Evolutionary conservation across 1,139 yeast species (phyloP).

Genomic region (Diutina scorzettiae): DNA sequence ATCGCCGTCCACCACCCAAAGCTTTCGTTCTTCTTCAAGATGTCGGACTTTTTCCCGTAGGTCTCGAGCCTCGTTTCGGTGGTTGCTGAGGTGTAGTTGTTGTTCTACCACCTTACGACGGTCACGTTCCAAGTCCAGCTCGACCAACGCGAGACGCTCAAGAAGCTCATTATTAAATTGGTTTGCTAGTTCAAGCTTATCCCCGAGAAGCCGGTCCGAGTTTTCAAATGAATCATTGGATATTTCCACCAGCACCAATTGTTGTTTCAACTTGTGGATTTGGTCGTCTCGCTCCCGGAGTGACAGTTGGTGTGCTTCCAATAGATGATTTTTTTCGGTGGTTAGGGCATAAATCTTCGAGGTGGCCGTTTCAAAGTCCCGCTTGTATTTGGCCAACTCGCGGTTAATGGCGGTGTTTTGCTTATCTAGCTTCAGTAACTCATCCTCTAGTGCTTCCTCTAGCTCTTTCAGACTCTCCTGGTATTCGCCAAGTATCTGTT

Average conservation of each 20-base stretch:
- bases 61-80: not conserved
- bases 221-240: conserved; percentile 30
- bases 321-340: conserved; percentile 8
- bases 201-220: conserved; percentile 23
- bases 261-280: conserved; percentile 17
- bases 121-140: conserved; percentile 29
- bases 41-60: not conserved
- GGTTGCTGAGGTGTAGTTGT: not conserved
- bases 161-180: conserved; percentile 30
- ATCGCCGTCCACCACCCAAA: not conserved
- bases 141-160: conserved; percentile 30
- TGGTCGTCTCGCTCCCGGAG: conserved; percentile 7
- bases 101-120: conserved; percentile 9
- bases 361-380: conserved; percentile 10
- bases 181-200: conserved; percentile 22
- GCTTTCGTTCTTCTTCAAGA: conserved; percentile 1
- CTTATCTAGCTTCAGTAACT: conserved; percentile 23
- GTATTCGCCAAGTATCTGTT: conserved; percentile 25
- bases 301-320: conserved; percentile 16
- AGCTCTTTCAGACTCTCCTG: conserved; percentile 33
- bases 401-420: conserved; percentile 12
- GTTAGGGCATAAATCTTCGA: conserved; percentile 11
- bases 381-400: conserved; percentile 10
- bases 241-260: conserved; percentile 29
- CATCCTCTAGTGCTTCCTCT: conserved; percentile 34